Percentiles rank a stretch among this genome's conserved stretches.
Conservation (phyloP, 495 filamentous ascomycete genomes). For the Talaromyces stipitatus region DNA sequence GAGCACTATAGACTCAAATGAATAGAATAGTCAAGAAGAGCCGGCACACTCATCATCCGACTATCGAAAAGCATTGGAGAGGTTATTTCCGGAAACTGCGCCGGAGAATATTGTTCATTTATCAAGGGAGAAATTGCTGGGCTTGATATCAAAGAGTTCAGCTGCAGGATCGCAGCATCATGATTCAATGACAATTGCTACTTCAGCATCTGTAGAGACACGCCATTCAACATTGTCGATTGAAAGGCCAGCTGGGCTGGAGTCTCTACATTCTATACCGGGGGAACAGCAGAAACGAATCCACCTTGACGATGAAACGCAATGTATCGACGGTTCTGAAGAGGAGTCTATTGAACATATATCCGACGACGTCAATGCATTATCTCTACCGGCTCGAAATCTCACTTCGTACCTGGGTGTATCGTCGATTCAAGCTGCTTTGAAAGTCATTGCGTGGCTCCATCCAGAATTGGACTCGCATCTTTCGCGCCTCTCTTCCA, state of each 20-base stretch:
- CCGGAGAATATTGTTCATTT: conserved; percentile 35
- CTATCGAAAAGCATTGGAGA: conserved; percentile 28
- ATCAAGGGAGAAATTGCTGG: conserved; percentile 42
- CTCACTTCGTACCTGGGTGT: conserved; percentile 73
- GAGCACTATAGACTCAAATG: background rate
- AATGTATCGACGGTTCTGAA: conserved; percentile 11
- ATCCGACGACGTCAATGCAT: conserved; percentile 73
- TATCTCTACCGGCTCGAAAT: conserved; percentile 64
- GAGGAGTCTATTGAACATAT: conserved; percentile 55
- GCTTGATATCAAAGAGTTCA: conserved; percentile 20
- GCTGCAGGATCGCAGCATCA: conserved; percentile 16
- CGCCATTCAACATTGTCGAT: conserved; percentile 28
- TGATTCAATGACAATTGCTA: conserved; percentile 11
- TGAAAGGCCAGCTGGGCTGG: conserved; percentile 24
- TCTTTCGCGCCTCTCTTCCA: conserved; percentile 36
- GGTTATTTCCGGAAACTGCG: conserved; percentile 26
- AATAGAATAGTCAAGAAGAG: conserved; percentile 30
- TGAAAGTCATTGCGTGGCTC: conserved; percentile 74
- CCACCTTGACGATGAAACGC: conserved; percentile 19
- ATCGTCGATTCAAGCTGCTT: conserved; percentile 73
- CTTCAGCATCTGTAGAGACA: conserved; percentile 29
- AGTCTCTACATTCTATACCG: conserved; percentile 34
- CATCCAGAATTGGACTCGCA: conserved; percentile 55
- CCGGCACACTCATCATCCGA: conserved; percentile 32
- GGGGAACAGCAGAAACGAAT: conserved; percentile 9